These are phyloP conservation scores for Corymbia citriodora DNA, from an alignment of 441 rosid species.

Conservation along the genomic window DNA sequence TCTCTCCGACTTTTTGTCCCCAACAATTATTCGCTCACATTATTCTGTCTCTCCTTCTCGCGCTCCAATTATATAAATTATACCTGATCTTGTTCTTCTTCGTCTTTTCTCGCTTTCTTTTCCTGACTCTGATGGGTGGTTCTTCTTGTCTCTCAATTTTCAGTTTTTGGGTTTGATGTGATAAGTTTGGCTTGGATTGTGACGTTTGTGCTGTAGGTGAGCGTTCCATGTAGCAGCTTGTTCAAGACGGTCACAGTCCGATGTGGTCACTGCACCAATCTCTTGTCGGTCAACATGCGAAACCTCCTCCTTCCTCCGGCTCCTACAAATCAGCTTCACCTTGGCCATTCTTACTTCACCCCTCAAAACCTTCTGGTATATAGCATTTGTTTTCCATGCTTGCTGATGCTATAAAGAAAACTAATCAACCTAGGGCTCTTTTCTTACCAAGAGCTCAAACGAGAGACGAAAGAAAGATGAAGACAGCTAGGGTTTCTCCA, in stretches of 20 bases:
- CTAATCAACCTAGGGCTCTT: background rate
- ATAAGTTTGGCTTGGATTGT: background rate
- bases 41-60: background rate
- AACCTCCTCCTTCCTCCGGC: conserved; percentile 41
- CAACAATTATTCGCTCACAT: background rate
- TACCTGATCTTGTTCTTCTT: background rate
- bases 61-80: background rate
- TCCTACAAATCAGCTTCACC: conserved; percentile 69
- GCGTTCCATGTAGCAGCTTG: conserved; percentile 89
- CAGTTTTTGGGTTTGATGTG: background rate
- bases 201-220: conserved; percentile 47
- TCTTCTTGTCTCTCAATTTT: background rate
- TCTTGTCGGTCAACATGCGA: conserved; percentile 67
- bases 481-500: background rate
- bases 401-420: background rate
- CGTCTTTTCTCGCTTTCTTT: background rate
- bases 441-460: background rate
- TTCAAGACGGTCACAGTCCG: conserved; percentile 91
- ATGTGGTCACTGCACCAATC: conserved; percentile 94
- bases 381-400: background rate
- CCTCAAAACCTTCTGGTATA: conserved; percentile 60
- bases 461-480: background rate
- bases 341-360: conserved; percentile 56
- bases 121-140: background rate
- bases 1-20: background rate